These are phyloP conservation scores for Selaginella tamariscina DNA, from an alignment of 75 land plant species.

Conservation along the genomic window DNA sequence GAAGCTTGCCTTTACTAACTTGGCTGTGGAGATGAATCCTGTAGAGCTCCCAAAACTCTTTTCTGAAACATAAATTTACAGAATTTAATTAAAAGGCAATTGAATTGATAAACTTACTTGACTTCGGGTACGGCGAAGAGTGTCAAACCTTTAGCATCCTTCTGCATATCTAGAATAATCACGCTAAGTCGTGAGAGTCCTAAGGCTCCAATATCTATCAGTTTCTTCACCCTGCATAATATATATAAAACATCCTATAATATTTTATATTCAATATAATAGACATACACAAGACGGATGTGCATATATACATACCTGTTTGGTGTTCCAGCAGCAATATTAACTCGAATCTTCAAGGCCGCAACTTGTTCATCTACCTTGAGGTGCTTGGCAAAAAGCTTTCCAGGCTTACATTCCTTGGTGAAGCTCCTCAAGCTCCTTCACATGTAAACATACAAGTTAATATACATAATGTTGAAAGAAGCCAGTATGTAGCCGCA, in stretches of 20 bases:
- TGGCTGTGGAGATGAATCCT: conserved; percentile 39
- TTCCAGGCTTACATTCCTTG: conserved; percentile 62
- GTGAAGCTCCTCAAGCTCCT: conserved; percentile 63
- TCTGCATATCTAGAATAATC: conserved; percentile 62
- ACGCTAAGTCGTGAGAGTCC: conserved; percentile 50
- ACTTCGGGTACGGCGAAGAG: conserved; percentile 86
- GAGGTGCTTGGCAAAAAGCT: conserved; percentile 88
- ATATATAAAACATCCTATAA: too few relatives aligned
- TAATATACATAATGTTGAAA: background rate
- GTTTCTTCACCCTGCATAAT: conserved; percentile 76
- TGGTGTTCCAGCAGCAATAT: conserved; percentile 86
- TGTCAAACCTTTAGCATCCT: conserved; percentile 85
- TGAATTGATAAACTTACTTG: conserved; percentile 39
- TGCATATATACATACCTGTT: conserved; percentile 41
- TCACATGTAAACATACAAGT: conserved; percentile 9
- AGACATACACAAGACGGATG: background rate
- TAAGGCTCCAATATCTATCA: conserved; percentile 74
- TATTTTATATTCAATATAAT: too few relatives aligned
- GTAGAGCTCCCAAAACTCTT: conserved; percentile 80
- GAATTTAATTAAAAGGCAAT: background rate
- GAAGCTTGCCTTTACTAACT: conserved; percentile 34
- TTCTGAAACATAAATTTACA: conserved; percentile 29
- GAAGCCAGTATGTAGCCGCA: background rate
- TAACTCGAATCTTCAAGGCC: conserved; percentile 49
- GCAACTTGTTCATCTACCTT: conserved; percentile 80